phyloP scores from a whole-genome alignment of 176 grass and related monocot genomes.

The Oryza coarctata region DNA sequence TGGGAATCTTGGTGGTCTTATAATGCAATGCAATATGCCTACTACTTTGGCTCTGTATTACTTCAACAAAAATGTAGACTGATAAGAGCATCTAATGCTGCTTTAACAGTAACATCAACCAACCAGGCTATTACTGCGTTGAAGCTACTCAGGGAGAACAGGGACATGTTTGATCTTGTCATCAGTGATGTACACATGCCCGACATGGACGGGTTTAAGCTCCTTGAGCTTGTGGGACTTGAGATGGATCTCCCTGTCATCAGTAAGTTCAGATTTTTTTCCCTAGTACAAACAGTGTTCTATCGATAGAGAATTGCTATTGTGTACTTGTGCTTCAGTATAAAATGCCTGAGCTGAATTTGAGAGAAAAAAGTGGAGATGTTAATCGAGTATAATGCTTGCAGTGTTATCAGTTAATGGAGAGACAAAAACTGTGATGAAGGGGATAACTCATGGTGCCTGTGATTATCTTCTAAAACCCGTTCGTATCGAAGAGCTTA shows the following conservation, averaged over 20 bases:
- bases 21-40: background rate
- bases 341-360: background rate
- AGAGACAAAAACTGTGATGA: slow-evolving; percentile 67
- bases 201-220: slow-evolving; percentile 87
- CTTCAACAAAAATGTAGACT: slow-evolving; percentile 3
- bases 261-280: slow-evolving; percentile 49
- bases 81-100: slow-evolving; percentile 3
- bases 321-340: background rate
- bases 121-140: slow-evolving; percentile 65
- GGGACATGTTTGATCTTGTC: slow-evolving; percentile 86
- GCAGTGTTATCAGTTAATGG: slow-evolving; percentile 84
- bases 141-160: slow-evolving; percentile 69
- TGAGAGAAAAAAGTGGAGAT: background rate
- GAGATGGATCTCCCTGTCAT: slow-evolving; percentile 98
- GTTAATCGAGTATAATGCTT: slow-evolving; percentile 17
- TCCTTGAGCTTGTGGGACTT: slow-evolving; percentile 76
- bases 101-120: slow-evolving; percentile 66
- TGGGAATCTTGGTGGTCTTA: background rate
- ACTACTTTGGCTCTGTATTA: background rate
- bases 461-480: slow-evolving; percentile 92
- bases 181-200: slow-evolving; percentile 86
- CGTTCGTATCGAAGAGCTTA: slow-evolving; percentile 63
- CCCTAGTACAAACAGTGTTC: background rate
- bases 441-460: slow-evolving; percentile 83
- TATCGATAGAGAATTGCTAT: background rate